Evolutionary conservation across 116 monocot species (phyloP), one percentile per base, ranked within the genome.

Genomic region (Zostera marina): DNA sequence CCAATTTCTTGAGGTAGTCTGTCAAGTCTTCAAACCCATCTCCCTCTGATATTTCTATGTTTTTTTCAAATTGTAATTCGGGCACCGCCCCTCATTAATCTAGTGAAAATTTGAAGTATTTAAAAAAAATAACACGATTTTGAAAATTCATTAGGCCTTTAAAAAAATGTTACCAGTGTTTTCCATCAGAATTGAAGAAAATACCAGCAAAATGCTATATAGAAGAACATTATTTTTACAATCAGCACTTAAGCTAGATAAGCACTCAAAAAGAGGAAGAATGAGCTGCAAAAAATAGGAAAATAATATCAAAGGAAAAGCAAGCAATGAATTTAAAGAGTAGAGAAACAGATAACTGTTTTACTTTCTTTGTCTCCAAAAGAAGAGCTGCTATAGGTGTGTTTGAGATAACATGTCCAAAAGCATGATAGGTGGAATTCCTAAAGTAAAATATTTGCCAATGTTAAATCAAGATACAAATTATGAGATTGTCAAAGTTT

Each of bases 121-220:
- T 4, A 26, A 26, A 1, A 26, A 2, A 26, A 26, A 4, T 32
- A 32, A 32, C 32, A 32, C 32, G 32, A 32, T 32, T 32, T 32
- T 32, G 32, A 32, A 3, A 32, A 32, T 32, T 32, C 32, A 32
- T 3, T 32, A 32, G 5, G 32, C 32, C 32, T 32, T 32, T 32
- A 42, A 42, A 59, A 39, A 11, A 24, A 46, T 69, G 66, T 80
- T 59, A 98, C 98, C 98, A 62, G 71, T 75, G 9, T 78, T 70
- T 79, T 86, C 83, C 75, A 76, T 81, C 41, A 98, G 66, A 38
- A 91, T 73, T 11, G 81, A 91, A 65, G 98, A 86, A 17, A 98
- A 67, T 38, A 87, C 83, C 52, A 98, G 64, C 44, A 98, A 65
- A 4, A 87, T 58, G 53, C 70, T 71, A 67, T 98, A 98, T 49